Evolutionary conservation across 202 grass and related monocot species (phyloP).

Genomic region (Carex arenaria): DNA sequence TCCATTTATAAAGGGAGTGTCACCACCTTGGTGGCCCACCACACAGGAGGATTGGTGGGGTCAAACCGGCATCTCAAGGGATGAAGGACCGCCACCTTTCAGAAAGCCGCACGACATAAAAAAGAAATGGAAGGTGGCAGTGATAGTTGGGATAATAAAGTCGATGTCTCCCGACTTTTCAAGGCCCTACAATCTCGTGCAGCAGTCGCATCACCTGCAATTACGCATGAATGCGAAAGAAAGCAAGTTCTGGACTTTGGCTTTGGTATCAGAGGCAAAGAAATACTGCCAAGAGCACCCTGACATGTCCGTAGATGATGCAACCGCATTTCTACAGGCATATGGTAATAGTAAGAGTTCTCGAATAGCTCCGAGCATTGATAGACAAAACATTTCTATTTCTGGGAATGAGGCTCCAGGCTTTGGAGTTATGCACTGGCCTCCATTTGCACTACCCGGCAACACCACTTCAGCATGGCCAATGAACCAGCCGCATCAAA

Average conservation of each 20-base stretch:
- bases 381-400: not conserved
- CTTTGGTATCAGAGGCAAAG: not conserved
- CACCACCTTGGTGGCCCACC: conserved; percentile 21
- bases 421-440: not conserved
- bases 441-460: not conserved
- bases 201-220: not conserved
- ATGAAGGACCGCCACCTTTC: conserved; percentile 15
- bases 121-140: conserved; percentile 19
- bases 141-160: conserved; percentile 21
- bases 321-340: not conserved
- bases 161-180: not conserved
- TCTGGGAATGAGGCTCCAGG: not conserved
- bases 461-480: not conserved
- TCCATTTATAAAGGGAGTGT: not conserved
- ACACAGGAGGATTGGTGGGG: conserved; percentile 1
- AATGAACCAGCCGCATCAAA: not conserved
- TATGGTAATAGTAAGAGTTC: not conserved
- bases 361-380: not conserved
- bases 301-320: not conserved
- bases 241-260: conserved; percentile 10
- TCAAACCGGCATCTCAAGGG: not conserved
- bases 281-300: not conserved
- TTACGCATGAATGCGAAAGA: conserved; percentile 17
- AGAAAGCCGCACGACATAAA: conserved; percentile 21
- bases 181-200: not conserved